Percentiles rank a stretch among this genome's conserved stretches.
Conservation (phyloP, 306 rosid species). For the Argentina anserina region DNA sequence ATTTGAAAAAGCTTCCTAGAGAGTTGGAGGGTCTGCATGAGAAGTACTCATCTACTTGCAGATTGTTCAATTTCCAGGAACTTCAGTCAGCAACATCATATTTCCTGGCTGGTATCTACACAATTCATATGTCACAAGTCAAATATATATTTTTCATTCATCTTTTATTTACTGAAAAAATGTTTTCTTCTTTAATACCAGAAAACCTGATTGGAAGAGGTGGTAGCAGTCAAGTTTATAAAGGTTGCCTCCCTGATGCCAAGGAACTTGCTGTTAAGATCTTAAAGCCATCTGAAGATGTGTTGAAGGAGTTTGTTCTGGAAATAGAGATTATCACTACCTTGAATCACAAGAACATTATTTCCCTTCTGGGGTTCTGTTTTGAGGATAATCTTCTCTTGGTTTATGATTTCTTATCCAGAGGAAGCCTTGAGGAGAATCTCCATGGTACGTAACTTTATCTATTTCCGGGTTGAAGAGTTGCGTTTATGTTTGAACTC, state of each 20-base stretch:
- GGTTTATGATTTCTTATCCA: slow-evolving; percentile 83
- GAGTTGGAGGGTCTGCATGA: slow-evolving; percentile 83
- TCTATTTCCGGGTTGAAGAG: not conserved
- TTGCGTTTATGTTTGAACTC: not conserved
- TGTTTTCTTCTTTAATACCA: slow-evolving; percentile 35
- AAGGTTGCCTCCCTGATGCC: slow-evolving; percentile 84
- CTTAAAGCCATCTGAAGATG: slow-evolving; percentile 80
- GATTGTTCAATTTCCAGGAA: slow-evolving; percentile 70
- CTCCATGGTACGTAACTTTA: slow-evolving; percentile 56
- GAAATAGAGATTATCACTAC: slow-evolving; percentile 89
- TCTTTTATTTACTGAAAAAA: not conserved
- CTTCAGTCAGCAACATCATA: slow-evolving; percentile 72
- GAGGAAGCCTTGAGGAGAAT: slow-evolving; percentile 99
- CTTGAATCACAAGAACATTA: slow-evolving; percentile 75
- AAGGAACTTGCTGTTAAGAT: slow-evolving; percentile 93
- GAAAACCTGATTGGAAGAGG: slow-evolving; percentile 91
- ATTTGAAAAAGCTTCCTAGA: slow-evolving; percentile 35
- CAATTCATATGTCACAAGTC: slow-evolving; percentile 15
- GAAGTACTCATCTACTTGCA: slow-evolving; percentile 72
- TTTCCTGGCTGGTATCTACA: slow-evolving; percentile 62
- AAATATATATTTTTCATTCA: not conserved
- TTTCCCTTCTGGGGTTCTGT: slow-evolving; percentile 89
- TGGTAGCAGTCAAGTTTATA: slow-evolving; percentile 85
- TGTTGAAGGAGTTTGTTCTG: slow-evolving; percentile 63
- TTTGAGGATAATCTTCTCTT: slow-evolving; percentile 82